Evolutionary conservation across 345 rosid genomes (phyloP).

Genomic region (Aurinia saxatilis): DNA sequence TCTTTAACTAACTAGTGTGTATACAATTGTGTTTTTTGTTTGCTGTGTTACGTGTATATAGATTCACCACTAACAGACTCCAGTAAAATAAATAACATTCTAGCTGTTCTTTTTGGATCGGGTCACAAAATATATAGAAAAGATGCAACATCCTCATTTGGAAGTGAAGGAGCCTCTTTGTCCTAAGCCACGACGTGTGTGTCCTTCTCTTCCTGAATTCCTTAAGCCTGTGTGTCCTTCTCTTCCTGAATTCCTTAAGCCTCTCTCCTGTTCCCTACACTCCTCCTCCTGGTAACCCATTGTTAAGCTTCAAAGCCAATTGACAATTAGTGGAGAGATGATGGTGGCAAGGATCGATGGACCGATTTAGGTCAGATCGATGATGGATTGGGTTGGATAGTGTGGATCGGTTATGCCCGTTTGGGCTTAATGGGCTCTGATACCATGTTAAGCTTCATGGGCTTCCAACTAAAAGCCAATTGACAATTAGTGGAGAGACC

Average conservation of each 20-base stretch:
- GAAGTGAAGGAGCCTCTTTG: slow-evolving; percentile 46
- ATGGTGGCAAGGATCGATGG: too few relatives aligned
- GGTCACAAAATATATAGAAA: neutral
- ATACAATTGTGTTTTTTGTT: neutral
- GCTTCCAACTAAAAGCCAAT: too few relatives aligned
- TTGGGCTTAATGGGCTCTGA: too few relatives aligned
- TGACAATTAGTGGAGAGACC: too few relatives aligned
- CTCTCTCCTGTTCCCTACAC: slow-evolving; percentile 50
- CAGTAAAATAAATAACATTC: neutral
- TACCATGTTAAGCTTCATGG: too few relatives aligned
- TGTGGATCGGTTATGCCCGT: too few relatives aligned
- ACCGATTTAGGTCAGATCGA: too few relatives aligned
- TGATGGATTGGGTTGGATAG: too few relatives aligned
- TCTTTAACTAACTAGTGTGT: neutral
- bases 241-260: slow-evolving; percentile 58
- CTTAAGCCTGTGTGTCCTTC: slow-evolving; percentile 51
- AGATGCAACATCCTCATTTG: slow-evolving; percentile 40
- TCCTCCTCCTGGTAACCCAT: slow-evolving; percentile 9
- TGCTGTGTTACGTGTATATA: neutral
- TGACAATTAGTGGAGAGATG: too few relatives aligned
- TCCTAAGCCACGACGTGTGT: slow-evolving; percentile 65
- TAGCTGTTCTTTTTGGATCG: slow-evolving; percentile 1
- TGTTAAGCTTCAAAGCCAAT: too few relatives aligned
- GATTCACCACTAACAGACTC: neutral
- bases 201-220: slow-evolving; percentile 37